Evolutionary conservation across 192 early-diverging fungal genomes (phyloP).

Genomic region (Umbelopsis ramanniana): DNA sequence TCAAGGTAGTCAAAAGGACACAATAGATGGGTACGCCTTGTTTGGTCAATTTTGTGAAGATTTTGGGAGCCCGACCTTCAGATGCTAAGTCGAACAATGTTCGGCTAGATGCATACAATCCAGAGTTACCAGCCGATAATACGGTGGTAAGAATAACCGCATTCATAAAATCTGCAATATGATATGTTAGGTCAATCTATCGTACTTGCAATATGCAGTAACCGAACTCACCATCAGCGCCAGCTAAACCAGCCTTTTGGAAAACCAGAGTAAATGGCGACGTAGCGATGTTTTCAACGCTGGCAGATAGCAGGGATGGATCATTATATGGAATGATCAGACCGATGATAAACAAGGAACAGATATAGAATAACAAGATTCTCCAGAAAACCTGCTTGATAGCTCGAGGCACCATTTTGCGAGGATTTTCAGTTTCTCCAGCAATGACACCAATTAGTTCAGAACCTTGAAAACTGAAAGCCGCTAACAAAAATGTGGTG

Average conservation of each 20-base stretch:
- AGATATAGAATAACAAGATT: slow-evolving; percentile 72
- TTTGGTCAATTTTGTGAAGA: slow-evolving; percentile 51
- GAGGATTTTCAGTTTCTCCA: slow-evolving; percentile 81
- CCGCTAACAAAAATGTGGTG: slow-evolving; percentile 75
- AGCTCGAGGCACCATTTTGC: slow-evolving; percentile 72
- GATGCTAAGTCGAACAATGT: slow-evolving; percentile 64
- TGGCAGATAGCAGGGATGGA: slow-evolving; percentile 47
- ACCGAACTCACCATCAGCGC: slow-evolving; percentile 38
- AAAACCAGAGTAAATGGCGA: slow-evolving; percentile 75
- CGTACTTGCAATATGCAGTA: not conserved
- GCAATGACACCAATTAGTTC: slow-evolving; percentile 92
- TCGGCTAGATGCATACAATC: slow-evolving; percentile 71
- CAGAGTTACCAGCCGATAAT: slow-evolving; percentile 75
- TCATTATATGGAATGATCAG: slow-evolving; percentile 68
- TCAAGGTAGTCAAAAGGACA: slow-evolving; percentile 51
- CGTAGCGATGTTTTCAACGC: slow-evolving; percentile 47
- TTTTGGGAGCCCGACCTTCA: slow-evolving; percentile 65
- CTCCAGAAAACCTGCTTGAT: slow-evolving; percentile 80
- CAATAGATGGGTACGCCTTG: slow-evolving; percentile 68
- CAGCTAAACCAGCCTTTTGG: slow-evolving; percentile 54
- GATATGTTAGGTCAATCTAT: not conserved
- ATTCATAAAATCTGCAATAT: slow-evolving; percentile 66
- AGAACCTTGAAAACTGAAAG: slow-evolving; percentile 88
- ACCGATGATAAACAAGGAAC: slow-evolving; percentile 71
- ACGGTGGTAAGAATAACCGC: slow-evolving; percentile 74